Evolutionary conservation across 169 alveolate genomes (phyloP), one percentile per base, ranked within the genome.

Genomic region (Plasmodium coatneyi): DNA sequence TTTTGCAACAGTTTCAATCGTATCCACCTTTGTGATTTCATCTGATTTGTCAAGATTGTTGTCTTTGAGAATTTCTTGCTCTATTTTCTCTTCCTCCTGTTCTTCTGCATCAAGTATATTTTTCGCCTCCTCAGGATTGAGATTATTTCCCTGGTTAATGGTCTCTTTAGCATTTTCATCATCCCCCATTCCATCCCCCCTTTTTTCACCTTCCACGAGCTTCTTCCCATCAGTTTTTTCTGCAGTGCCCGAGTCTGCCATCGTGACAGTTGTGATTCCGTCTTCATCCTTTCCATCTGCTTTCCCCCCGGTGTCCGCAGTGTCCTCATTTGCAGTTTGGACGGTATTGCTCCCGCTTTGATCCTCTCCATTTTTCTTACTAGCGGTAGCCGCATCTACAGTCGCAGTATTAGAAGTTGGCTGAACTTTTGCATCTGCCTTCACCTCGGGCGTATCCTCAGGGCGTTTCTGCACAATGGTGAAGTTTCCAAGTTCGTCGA

Each of bases 131-230:
- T 25, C 86, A 10, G n/a, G 0, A 66, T 25, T 66, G 76, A 28
- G 36, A 0, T n/a, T 28, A 66, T 0, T 66, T 66, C 1, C 36
- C 16, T 66, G 76, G 76, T 79, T 41, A 79, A 0, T 79, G 30
- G 16, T 19, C 19, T 79, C 71, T 79, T 19, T 79, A 79, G n/a
- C 71, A n/a, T 30, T 43, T 79, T 79, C 86, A 1, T 34, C 72
- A 34, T 28, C 49, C 32, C 12, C 66, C 9, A n/a, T 22, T 66
- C 16, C 49, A 39, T 32, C 10, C 43, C 14, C 70, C 36, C 12
- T 19, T 43, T 56, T 30, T 66, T 19, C 52, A n/a, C 43, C 71
- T 12, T 82, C 91, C 49, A 14, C 70, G 4, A 4, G 3, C 19
- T 39, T 71, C 16, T 84, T 54, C 52, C 10, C n/a, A 19, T 84